phyloP scores from a whole-genome alignment of 495 filamentous ascomycete species.

The Tetracladium marchalianum region DNA sequence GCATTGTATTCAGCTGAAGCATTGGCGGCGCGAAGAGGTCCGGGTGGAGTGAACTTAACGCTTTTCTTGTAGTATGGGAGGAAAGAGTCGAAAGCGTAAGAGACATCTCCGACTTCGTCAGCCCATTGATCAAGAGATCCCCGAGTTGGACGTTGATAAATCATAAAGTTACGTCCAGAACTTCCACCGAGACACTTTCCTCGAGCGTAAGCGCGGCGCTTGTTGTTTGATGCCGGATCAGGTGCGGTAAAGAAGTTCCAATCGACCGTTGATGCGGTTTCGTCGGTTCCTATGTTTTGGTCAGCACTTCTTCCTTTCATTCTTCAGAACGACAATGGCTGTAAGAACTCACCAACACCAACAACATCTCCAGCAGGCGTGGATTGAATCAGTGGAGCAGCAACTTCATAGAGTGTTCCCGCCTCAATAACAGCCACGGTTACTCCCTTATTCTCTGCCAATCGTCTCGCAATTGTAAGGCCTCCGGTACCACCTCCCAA shows the following conservation, averaged over 20 bases:
- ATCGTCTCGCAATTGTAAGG: slow-evolving; percentile 57
- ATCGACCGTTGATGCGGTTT: slow-evolving; percentile 5
- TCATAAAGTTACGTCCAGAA: slow-evolving; percentile 20
- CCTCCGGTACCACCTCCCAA: slow-evolving; percentile 80
- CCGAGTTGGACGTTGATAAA: slow-evolving; percentile 25
- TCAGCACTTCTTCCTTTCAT: too few relatives aligned
- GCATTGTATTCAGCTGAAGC: slow-evolving; percentile 34
- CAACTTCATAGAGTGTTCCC: slow-evolving; percentile 19
- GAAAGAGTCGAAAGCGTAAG: slow-evolving; percentile 41
- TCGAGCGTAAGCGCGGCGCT: slow-evolving; percentile 16
- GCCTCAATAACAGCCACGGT: slow-evolving; percentile 42
- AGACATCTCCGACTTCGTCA: slow-evolving; percentile 41
- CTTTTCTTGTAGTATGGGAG: slow-evolving; percentile 46
- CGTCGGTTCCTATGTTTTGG: not conserved
- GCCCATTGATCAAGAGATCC: slow-evolving; percentile 46
- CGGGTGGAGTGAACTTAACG: slow-evolving; percentile 40
- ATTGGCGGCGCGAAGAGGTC: slow-evolving; percentile 28
- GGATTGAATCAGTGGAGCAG: not conserved
- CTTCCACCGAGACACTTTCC: slow-evolving; percentile 21
- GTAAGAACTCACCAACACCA: not conserved
- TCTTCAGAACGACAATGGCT: too few relatives aligned
- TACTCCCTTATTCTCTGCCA: slow-evolving; percentile 31
- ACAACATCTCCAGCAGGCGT: not conserved
- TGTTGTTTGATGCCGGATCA: slow-evolving; percentile 34
- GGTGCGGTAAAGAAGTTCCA: slow-evolving; percentile 46